phyloP scores from a whole-genome alignment of 2,329 filamentous ascomycete species.

The Talaromyces pinophilus region DNA sequence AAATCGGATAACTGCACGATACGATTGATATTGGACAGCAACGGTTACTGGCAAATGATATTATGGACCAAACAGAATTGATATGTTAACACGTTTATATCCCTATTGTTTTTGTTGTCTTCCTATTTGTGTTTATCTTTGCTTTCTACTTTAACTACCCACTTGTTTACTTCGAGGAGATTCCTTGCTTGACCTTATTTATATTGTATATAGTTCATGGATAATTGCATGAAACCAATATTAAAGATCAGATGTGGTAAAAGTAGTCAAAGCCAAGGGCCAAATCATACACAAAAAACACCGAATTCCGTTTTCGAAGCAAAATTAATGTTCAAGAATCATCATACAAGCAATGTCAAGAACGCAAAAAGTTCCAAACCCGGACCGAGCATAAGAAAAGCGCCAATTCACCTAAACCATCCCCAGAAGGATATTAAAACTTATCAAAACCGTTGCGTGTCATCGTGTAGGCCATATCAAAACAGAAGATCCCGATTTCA shows the following conservation, averaged over 20 bases:
- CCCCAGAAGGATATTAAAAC: conserved; percentile 11
- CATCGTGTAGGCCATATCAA: background rate
- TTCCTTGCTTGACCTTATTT: background rate
- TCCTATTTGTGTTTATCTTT: background rate
- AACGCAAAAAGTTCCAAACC: background rate
- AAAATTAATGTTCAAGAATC: background rate
- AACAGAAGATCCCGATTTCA: background rate
- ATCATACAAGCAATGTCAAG: background rate
- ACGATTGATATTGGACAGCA: background rate
- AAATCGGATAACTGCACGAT: background rate
- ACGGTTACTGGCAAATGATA: background rate
- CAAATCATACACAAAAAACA: background rate
- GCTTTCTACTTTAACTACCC: background rate
- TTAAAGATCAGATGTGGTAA: background rate
- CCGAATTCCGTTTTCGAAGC: background rate
- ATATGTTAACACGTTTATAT: background rate
- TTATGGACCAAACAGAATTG: background rate
- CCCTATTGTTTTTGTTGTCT: background rate
- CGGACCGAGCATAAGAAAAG: background rate
- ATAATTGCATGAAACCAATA: conserved; percentile 1
- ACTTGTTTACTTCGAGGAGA: background rate
- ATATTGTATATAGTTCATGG: conserved; percentile 16
- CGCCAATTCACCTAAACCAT: conserved; percentile 6
- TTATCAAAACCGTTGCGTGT: background rate
- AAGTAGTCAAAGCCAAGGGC: background rate